Percentiles rank a stretch among this genome's conserved stretches.
phyloP scores from a whole-genome alignment of 2,329 filamentous ascomycete species.

The Paraphaeosphaeria sporulosa region DNA sequence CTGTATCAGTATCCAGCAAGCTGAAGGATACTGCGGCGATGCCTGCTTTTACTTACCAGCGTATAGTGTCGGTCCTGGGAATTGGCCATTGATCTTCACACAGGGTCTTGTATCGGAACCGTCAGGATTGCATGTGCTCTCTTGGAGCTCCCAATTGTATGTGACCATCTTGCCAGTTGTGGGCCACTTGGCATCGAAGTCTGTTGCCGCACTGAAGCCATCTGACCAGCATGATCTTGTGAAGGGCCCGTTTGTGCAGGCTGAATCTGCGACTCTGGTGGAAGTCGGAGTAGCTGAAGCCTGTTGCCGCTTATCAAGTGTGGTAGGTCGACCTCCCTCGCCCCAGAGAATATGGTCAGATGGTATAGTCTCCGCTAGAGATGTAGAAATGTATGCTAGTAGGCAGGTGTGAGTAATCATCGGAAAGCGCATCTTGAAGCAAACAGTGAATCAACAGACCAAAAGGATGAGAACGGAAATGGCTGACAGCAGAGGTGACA shows the following conservation, averaged over 20 bases:
- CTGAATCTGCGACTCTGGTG: constrained; percentile 28
- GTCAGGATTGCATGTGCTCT: constrained; percentile 43
- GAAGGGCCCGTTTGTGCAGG: constrained; percentile 48
- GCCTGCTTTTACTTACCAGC: constrained; percentile 48
- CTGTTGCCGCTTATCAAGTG: constrained; percentile 14
- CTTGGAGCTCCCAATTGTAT: constrained; percentile 47
- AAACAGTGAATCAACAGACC: neutral
- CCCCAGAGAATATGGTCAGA: constrained; percentile 33
- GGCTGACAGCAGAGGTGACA: neutral
- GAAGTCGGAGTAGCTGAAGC: constrained; percentile 22
- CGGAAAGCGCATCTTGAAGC: constrained; percentile 24
- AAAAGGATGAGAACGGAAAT: neutral
- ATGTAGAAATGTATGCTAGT: constrained; percentile 23
- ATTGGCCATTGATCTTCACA: constrained; percentile 32
- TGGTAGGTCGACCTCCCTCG: constrained; percentile 21
- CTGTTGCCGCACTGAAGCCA: constrained; percentile 50
- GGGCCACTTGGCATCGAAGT: constrained; percentile 51
- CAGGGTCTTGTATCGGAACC: constrained; percentile 25
- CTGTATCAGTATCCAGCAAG: constrained; percentile 12
- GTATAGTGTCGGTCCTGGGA: constrained; percentile 30
- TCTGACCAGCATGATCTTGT: constrained; percentile 49
- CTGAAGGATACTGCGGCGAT: neutral
- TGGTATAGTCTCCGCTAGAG: constrained; percentile 25
- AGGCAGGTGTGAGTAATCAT: constrained; percentile 21
- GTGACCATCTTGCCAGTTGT: constrained; percentile 43